Evolutionary conservation across 371 early-diverging fungal species (phyloP).

Genomic region (Conidiobolus incongruus): DNA sequence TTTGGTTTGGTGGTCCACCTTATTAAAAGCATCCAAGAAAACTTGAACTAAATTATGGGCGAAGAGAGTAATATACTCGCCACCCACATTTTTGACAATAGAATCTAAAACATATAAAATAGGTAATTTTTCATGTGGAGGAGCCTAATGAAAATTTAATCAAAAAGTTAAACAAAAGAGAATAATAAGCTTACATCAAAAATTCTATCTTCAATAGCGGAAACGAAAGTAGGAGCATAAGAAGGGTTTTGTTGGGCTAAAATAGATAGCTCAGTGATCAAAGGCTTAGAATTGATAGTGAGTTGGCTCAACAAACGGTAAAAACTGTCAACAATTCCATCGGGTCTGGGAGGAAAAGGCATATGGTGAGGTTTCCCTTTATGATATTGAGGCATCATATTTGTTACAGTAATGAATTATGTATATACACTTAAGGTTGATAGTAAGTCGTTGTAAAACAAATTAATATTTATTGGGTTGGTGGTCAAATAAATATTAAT

Average conservation of each 20-base stretch:
- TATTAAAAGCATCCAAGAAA: constrained; percentile 48
- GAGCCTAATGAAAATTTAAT: constrained; percentile 19
- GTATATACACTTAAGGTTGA: too few relatives aligned
- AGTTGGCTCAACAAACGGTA: too few relatives aligned
- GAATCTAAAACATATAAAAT: constrained; percentile 80
- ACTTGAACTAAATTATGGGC: constrained; percentile 34
- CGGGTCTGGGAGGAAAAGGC: too few relatives aligned
- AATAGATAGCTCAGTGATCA: constrained; percentile 71
- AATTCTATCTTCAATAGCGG: constrained; percentile 61
- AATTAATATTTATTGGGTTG: too few relatives aligned
- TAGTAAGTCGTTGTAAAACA: too few relatives aligned
- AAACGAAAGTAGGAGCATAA: constrained; percentile 44
- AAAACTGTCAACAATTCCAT: too few relatives aligned
- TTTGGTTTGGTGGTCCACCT: constrained; percentile 30
- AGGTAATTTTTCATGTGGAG: constrained; percentile 57
- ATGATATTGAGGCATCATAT: too few relatives aligned
- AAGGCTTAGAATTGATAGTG: constrained; percentile 75
- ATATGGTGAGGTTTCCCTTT: too few relatives aligned
- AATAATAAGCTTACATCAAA: constrained; percentile 44
- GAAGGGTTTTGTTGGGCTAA: constrained; percentile 49
- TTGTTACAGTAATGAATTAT: too few relatives aligned
- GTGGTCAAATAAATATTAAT: too few relatives aligned
- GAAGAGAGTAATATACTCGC: constrained; percentile 42
- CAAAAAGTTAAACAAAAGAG: neutral
- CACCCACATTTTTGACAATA: constrained; percentile 76